Conservation (phyloP, 352 stramenopile genomes). For the Phytophthora lateralis region DNA sequence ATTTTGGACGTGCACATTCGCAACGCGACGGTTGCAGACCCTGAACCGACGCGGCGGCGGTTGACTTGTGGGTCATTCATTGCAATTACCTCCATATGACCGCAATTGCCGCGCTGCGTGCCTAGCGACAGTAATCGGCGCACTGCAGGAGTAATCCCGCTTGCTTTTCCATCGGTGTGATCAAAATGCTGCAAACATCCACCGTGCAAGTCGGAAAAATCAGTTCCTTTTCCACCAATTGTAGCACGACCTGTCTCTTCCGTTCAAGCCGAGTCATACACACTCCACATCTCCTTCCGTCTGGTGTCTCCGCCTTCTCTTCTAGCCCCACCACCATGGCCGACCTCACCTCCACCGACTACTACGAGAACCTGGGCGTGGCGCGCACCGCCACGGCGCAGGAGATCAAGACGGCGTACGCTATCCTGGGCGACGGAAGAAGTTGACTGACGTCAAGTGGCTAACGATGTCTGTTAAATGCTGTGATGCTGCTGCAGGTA, state of each 20-base stretch:
- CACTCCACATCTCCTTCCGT: conserved; percentile 15
- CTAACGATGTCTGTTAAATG: conserved; percentile 1
- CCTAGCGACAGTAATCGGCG: no score
- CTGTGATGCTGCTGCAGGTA: conserved; percentile 56
- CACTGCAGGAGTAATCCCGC: background rate
- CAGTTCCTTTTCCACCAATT: conserved; percentile 28
- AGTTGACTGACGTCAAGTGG: background rate
- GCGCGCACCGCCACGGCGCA: conserved; percentile 64
- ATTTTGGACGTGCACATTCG: conserved; percentile 8
- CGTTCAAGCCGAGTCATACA: conserved; percentile 1
- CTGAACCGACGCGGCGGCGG: conserved; percentile 17
- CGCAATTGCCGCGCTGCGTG: no score
- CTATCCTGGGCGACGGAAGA: background rate
- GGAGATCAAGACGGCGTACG: conserved; percentile 88
- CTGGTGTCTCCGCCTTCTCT: background rate
- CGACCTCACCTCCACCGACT: conserved; percentile 76
- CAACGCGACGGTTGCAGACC: conserved; percentile 16
- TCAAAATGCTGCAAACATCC: background rate
- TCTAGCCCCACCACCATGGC: conserved; percentile 25
- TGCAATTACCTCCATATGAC: no score
- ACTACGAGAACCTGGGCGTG: conserved; percentile 89
- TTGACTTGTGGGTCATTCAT: no score
- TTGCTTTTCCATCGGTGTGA: background rate
- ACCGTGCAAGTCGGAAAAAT: conserved; percentile 11
- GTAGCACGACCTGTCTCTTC: conserved; percentile 13